These are phyloP conservation scores for Tolypocladium paradoxum DNA, from an alignment of 2,329 filamentous ascomycete genomes.

Conservation along the genomic window DNA sequence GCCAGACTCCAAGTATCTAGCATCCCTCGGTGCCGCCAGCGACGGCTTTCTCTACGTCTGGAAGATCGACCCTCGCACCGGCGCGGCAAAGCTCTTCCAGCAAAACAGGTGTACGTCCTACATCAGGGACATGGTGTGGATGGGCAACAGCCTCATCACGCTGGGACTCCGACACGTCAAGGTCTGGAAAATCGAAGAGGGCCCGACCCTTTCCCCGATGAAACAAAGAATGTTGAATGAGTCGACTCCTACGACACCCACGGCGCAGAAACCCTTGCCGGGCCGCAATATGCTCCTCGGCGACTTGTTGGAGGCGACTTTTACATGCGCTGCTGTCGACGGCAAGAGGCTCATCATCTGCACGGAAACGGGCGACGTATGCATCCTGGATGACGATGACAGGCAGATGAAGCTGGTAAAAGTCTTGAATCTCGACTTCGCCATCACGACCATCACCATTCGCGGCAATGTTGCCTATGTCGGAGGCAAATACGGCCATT, in stretches of 20 bases:
- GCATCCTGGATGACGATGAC: slow-evolving; percentile 68
- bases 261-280: slow-evolving; percentile 52
- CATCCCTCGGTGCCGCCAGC: slow-evolving; percentile 78
- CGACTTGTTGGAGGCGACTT: slow-evolving; percentile 69
- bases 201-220: slow-evolving; percentile 44
- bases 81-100: slow-evolving; percentile 68
- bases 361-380: slow-evolving; percentile 83
- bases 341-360: slow-evolving; percentile 70
- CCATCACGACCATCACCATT: slow-evolving; percentile 55
- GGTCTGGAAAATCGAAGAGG: slow-evolving; percentile 77
- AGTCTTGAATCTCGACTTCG: slow-evolving; percentile 55
- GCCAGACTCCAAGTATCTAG: slow-evolving; percentile 72
- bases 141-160: slow-evolving; percentile 74
- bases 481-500: slow-evolving; percentile 55
- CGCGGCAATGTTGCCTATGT: slow-evolving; percentile 51
- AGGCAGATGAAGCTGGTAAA: slow-evolving; percentile 61
- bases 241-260: slow-evolving; percentile 16
- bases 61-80: slow-evolving; percentile 73
- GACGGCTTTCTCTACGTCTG: slow-evolving; percentile 93
- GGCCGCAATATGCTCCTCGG: slow-evolving; percentile 86
- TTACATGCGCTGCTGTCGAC: slow-evolving; percentile 68
- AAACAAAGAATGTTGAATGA: slow-evolving; percentile 48
- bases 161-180: slow-evolving; percentile 88
- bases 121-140: slow-evolving; percentile 81
- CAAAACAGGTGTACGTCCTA: slow-evolving; percentile 85